Base-by-base conservation (phyloP, 306 rosid genomes). In the Lagenaria siceraria region DNA sequence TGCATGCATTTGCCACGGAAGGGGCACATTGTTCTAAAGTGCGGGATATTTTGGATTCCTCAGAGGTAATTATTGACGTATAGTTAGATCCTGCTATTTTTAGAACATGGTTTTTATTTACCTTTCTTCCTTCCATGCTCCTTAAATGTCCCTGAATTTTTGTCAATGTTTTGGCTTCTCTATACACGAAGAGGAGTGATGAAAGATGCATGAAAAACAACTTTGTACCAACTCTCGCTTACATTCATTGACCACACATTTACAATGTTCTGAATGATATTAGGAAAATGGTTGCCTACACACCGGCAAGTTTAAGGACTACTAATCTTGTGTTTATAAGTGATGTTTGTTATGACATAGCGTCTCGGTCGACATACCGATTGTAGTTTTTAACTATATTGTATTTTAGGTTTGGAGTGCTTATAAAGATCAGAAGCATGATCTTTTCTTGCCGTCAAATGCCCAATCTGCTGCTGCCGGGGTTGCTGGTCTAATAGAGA, bases 391-490 rank as follows among this genome's bases (percentile, higher is more conserved):
- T 9, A 65, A 69, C 53, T 69, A 22, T 60, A 5, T 58, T 58
- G 17, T 5, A n/a, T 78, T 81, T 80, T 85, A 95, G 99, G 93
- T 95, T 83, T 95, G 99, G 99, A 85, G 97, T 82, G 99, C 99
- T 53, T 95, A 95, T 87, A 95, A 95, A 85, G 99, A 92, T 83
- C 99, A 95, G 87, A 95, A 88, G 80, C 99, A 95, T 64, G 99
- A 95, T 73, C 97, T 95, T 75, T 95, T 95, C 92, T 95, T 95
- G 70, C 99, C 99, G 69, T 95, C 99, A 69, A 95, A 92, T 78
- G 99, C 99, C 78, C 99, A 92, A 83, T 95, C 97, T 21, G 99
- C 99, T 51, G 96, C 96, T 7, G 99, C 99, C 18, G 99, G 99
- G 72, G 91, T 95, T 68, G 99, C 99, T 60, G 99, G 99, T 79